Evolutionary conservation across 2,329 filamentous ascomycete species (phyloP).

Genomic region (Fusarium goolgardi): DNA sequence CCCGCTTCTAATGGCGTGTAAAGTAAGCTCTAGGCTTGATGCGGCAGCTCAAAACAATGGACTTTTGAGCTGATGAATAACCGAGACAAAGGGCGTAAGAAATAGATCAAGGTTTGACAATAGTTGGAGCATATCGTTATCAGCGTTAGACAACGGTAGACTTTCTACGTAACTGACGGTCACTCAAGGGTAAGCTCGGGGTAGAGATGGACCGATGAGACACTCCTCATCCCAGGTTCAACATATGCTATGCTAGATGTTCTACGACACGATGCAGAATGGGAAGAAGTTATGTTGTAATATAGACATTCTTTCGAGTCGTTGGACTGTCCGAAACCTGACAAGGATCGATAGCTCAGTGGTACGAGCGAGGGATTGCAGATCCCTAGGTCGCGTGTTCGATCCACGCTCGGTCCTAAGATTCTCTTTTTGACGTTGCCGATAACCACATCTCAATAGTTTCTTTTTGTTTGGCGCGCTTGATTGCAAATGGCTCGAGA

Average conservation of each 20-base stretch:
- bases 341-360: conserved; percentile 41
- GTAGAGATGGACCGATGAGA: neutral
- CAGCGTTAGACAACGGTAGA: neutral
- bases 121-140: neutral
- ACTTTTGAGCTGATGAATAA: neutral
- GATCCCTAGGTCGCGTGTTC: conserved; percentile 44
- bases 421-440: neutral
- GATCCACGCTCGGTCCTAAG: conserved; percentile 40
- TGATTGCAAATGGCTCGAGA: neutral
- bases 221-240: too few species aligned
- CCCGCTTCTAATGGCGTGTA: conserved; percentile 8
- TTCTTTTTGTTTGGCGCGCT: neutral
- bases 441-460: neutral
- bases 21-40: conserved; percentile 21
- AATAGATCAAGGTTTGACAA: too few species aligned
- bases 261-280: too few species aligned
- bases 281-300: too few species aligned
- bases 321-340: neutral
- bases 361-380: conserved; percentile 43
- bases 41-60: conserved; percentile 8
- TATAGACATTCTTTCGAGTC: too few species aligned
- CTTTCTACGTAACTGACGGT: neutral
- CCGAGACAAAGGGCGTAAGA: neutral
- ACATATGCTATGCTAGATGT: neutral
- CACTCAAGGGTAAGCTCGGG: neutral